A percentile compares a stretch with the other conserved stretches of the same genome.
These are phyloP conservation scores for Chlorophyllum brunneum DNA, from an alignment of 768 basidiomycete genomes.

Conservation along the genomic window DNA sequence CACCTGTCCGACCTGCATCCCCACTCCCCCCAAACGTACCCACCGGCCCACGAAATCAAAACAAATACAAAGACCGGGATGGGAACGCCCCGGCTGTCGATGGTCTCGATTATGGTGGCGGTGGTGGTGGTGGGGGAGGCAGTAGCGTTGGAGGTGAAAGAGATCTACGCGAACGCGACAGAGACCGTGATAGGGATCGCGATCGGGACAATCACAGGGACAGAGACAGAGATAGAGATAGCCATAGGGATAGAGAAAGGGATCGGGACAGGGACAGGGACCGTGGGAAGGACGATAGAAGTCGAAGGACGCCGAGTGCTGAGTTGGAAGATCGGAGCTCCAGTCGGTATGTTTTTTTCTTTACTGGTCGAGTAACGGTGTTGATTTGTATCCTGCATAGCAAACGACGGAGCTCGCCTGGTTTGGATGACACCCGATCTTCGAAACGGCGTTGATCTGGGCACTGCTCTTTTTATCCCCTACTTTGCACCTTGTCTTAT, in stretches of 20 bases:
- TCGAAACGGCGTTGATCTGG: constrained; percentile 62
- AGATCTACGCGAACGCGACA: constrained; percentile 1
- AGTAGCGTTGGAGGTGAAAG: constrained; percentile 26
- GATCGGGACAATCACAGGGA: constrained; percentile 26
- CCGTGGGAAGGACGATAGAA: constrained; percentile 1
- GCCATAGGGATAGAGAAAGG: constrained; percentile 1
- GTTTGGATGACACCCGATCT: constrained; percentile 61
- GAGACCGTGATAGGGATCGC: constrained; percentile 7
- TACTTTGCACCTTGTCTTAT: constrained; percentile 5
- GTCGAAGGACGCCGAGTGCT: constrained; percentile 54
- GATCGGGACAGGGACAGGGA: constrained; percentile 1
- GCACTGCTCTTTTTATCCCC: constrained; percentile 5
- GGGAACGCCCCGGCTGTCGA: constrained; percentile 82
- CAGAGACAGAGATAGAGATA: constrained; percentile 4
- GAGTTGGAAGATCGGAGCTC: constrained; percentile 67
- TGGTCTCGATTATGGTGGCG: constrained; percentile 75
- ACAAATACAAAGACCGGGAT: constrained; percentile 88
- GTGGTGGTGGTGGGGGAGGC: constrained; percentile 40
- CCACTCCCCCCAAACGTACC: constrained; percentile 85
- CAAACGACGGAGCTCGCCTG: constrained; percentile 73
- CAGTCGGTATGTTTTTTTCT: constrained; percentile 42
- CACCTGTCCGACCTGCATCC: constrained; percentile 73
- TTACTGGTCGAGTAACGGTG: background rate
- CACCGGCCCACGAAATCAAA: constrained; percentile 84
- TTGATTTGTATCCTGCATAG: constrained; percentile 29